Base-by-base conservation (phyloP, 495 filamentous ascomycete genomes). In the Podospora pseudocomata region DNA sequence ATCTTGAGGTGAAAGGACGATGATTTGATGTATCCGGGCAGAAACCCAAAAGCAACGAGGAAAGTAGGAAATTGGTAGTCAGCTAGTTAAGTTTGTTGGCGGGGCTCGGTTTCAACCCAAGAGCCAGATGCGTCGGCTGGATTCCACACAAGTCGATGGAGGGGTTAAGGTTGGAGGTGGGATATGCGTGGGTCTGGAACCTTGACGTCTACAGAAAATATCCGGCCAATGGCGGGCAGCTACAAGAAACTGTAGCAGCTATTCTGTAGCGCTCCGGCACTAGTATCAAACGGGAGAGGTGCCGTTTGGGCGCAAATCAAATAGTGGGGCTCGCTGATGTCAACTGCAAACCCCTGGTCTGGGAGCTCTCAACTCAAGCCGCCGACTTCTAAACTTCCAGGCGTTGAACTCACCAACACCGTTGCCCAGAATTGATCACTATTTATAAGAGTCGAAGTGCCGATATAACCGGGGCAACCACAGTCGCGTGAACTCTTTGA, bases 111-210 rank as follows among this genome's bases (percentile, higher is more conserved):
- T 34, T 44, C 62, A 63, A 39, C 19, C 60, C 28, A 60, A 49
- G 60, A 66, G 44, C 39, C n/a, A 49, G 16, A 44, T 63, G 32
- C 16, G 66, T 71, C 70, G 59, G 66, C 58, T 32, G 60, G 66
- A 61, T 72, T 68, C 72, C 67, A 71, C 63, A 58, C 53, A 55
- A 18, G 15, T 69, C 69, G 69, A 71, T 73, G 64, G 72, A 68
- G 72, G 70, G 72, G 72, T 57, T 34, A 58, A 62, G 34, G 28
- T 18, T 27, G 5, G n/a, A 44, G 71, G 54, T 62, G 60, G 58
- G 57, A 39, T 56, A 16, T 13, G 20, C 44, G 60, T 55, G 64
- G 55, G 60, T 65, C 64, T 63, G 44, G 63, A 64, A 4, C 57
- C 16, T 65, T 49, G 61, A 20, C 5, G 4, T 11, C 0, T 49